Base-by-base conservation (phyloP, 1,284 basidiomycete genomes). In the Marasmius fiardii region DNA sequence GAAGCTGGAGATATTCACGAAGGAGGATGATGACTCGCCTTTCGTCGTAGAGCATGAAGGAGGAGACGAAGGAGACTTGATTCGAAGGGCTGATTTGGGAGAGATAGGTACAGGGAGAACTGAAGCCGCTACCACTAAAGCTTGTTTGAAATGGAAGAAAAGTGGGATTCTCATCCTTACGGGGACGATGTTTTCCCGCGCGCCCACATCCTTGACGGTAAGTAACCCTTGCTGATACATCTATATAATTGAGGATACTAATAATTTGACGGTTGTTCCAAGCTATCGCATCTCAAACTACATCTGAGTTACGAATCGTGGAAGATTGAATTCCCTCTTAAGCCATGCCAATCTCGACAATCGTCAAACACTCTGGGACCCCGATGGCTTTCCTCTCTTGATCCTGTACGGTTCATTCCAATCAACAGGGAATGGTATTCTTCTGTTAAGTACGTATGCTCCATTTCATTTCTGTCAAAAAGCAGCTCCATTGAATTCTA, bases 301-400 rank as follows among this genome's bases (percentile, higher is more conserved):
- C 77, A 74, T 0, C 64, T 90, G 33, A 72, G 75, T 52, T 76
- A 86, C 64, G 79, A 79, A 43, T 72, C 65, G 44, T 91, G 89
- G 90, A 79, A 71, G 41, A 75, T 92, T 43, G 78, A 85, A 45
- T 68, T 91, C 23, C 81, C 82, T 2, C 71, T 87, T 48, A 71
- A 78, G 37, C 71, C 77, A 2, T 69, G 68, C 53, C 67, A 60
- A 21, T 63, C 65, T 18, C 73, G 74, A 11, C 69, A 71, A 43
- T 71, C 69, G 2, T 58, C 63, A 4, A 33, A 31, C 4, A 33
- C 65, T 10, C 57, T 64, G 0, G 56, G 64, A 18, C 68, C 78
- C 3, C 72, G 70, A 54, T 92, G 88, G 88, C 65, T 90, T 41
- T 75, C 70, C 47, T 82, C 79, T 7, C 51, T 79, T 8, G 67